Conservation (phyloP, 2,329 filamentous ascomycete genomes). For the Calcarisporium arbuscula region DNA sequence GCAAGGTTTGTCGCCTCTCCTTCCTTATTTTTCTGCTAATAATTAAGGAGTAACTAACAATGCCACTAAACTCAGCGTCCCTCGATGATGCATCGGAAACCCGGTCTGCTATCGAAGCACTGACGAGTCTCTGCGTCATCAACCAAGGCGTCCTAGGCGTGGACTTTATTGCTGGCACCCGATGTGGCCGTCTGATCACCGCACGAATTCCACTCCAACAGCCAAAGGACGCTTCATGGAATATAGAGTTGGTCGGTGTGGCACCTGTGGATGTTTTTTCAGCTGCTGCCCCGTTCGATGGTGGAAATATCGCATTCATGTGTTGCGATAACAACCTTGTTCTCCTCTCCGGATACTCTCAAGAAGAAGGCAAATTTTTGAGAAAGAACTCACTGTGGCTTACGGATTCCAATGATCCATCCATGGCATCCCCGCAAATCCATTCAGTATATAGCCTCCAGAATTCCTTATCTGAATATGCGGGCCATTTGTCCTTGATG, state of each 20-base stretch:
- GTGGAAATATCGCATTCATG: slow-evolving; percentile 29
- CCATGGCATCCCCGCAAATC: slow-evolving; percentile 39
- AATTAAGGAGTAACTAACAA: too few relatives aligned
- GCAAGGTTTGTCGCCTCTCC: too few relatives aligned
- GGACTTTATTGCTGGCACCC: slow-evolving; percentile 39
- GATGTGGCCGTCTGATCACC: slow-evolving; percentile 45
- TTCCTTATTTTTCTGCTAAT: background rate
- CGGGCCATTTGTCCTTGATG: slow-evolving; percentile 37
- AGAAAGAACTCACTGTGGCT: slow-evolving; percentile 43
- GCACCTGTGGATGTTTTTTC: slow-evolving; percentile 29
- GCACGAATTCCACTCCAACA: slow-evolving; percentile 19
- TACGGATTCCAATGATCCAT: slow-evolving; percentile 41
- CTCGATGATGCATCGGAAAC: background rate
- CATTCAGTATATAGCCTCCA: slow-evolving; percentile 39
- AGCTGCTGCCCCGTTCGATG: slow-evolving; percentile 16
- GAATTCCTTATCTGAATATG: slow-evolving; percentile 29
- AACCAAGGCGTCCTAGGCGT: slow-evolving; percentile 18
- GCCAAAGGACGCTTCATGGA: slow-evolving; percentile 18
- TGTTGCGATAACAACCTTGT: slow-evolving; percentile 43
- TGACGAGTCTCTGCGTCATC: slow-evolving; percentile 39
- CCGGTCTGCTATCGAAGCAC: slow-evolving; percentile 25
- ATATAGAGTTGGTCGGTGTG: slow-evolving; percentile 26
- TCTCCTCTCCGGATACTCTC: slow-evolving; percentile 33
- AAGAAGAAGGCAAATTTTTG: slow-evolving; percentile 23
- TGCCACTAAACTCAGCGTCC: slow-evolving; percentile 6